These are phyloP conservation scores for Silybum marianum DNA, from an alignment of 129 eudicot species.

Conservation along the genomic window DNA sequence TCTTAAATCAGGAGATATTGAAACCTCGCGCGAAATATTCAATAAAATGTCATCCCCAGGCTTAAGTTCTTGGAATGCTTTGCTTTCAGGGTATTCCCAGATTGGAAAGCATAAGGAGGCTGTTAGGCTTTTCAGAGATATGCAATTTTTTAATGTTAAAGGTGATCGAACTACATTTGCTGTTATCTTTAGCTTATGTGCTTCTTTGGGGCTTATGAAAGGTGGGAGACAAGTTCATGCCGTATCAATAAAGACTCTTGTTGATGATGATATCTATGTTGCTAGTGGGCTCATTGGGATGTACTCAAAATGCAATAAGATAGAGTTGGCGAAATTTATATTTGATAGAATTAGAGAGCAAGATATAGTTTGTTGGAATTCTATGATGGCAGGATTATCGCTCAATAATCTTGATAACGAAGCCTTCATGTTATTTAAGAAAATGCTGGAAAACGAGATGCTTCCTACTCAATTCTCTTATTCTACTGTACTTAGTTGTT, in stretches of 20 bases:
- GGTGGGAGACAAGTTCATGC: conserved; percentile 76
- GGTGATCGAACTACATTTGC: conserved; percentile 80
- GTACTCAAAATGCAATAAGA: conserved; percentile 59
- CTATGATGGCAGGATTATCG: conserved; percentile 75
- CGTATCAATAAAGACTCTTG: conserved; percentile 34
- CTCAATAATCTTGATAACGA: conserved; percentile 54
- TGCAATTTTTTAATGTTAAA: conserved; percentile 65
- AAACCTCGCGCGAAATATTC: conserved; percentile 53
- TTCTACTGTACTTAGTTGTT: conserved; percentile 58
- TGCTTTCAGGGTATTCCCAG: conserved; percentile 75
- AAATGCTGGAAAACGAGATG: conserved; percentile 58
- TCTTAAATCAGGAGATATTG: conserved; percentile 59
- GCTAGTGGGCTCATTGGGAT: conserved; percentile 80
- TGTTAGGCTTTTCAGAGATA: conserved; percentile 64
- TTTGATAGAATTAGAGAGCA: conserved; percentile 45
- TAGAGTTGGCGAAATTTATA: conserved; percentile 51
- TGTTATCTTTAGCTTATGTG: conserved; percentile 64
- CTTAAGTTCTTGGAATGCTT: conserved; percentile 79
- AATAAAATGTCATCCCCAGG: conserved; percentile 55
- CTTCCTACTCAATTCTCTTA: conserved; percentile 67
- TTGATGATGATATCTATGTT: conserved; percentile 56
- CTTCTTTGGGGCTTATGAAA: conserved; percentile 54
- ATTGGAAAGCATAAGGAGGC: conserved; percentile 58
- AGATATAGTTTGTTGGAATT: conserved; percentile 81
- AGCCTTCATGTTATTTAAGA: conserved; percentile 60